These are phyloP conservation scores for Helicocarpus griseus DNA, from an alignment of 2,329 filamentous ascomycete species.

Conservation along the genomic window DNA sequence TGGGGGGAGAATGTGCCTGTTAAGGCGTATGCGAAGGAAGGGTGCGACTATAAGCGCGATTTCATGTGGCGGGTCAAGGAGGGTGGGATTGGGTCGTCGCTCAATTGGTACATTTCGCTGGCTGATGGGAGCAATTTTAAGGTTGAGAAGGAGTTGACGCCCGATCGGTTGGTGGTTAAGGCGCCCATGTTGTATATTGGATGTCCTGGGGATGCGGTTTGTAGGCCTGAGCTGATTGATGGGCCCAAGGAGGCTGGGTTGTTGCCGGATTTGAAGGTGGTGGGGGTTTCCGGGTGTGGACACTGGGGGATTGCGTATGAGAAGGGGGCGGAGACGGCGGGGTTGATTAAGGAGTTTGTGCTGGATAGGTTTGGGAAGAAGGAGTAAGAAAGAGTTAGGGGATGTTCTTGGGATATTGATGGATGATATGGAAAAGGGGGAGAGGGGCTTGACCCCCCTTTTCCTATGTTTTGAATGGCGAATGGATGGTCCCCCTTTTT, in stretches of 20 bases:
- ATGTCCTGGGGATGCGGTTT: neutral
- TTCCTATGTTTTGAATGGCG: neutral
- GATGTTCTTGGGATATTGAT: no score
- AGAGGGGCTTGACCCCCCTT: neutral
- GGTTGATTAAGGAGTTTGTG: neutral
- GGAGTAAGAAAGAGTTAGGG: neutral
- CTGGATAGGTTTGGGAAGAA: neutral
- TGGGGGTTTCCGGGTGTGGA: neutral
- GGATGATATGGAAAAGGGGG: neutral
- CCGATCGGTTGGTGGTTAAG: neutral
- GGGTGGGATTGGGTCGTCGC: neutral
- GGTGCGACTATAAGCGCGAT: neutral
- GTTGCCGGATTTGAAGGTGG: neutral
- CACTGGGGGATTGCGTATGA: neutral
- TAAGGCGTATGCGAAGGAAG: neutral
- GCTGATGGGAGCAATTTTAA: neutral
- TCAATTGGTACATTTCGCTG: neutral
- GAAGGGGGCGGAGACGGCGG: neutral
- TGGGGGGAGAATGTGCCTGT: neutral
- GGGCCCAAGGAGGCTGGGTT: neutral
- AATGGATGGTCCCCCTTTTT: no score
- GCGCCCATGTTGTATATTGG: neutral
- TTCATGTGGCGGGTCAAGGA: neutral
- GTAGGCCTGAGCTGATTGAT: neutral
- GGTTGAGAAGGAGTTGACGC: neutral